Evolutionary conservation across 2,329 filamentous ascomycete genomes (phyloP).

Genomic region (Leptographium lundbergii): DNA sequence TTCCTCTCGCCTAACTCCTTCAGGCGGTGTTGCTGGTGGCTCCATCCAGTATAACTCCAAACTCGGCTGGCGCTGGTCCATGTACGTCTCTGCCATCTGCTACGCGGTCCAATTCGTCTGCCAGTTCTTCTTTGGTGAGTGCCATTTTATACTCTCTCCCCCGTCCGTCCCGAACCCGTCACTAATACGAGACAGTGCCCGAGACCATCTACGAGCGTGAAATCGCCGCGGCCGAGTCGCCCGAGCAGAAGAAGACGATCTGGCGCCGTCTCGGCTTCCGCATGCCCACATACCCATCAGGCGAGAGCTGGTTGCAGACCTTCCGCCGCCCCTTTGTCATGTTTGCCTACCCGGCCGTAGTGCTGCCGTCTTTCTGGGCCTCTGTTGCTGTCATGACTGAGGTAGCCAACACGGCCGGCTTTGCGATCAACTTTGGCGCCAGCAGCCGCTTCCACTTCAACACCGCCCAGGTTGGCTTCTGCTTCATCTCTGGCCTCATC

Average conservation of each 20-base stretch:
- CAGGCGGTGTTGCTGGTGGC: background rate
- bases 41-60: background rate
- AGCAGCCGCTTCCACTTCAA: background rate
- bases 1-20: background rate
- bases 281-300: background rate
- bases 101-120: background rate
- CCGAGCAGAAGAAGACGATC: background rate
- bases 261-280: background rate
- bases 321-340: slow-evolving; percentile 9
- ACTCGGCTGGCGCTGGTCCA: background rate
- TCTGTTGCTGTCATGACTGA: slow-evolving; percentile 11
- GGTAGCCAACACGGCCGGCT: slow-evolving; percentile 12
- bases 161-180: background rate
- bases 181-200: background rate
- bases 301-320: slow-evolving; percentile 7
- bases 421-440: slow-evolving; percentile 11
- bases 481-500: slow-evolving; percentile 9
- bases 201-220: background rate
- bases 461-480: slow-evolving; percentile 8
- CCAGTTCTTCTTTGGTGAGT: background rate
- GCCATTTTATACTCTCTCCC: too few relatives aligned
- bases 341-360: slow-evolving; percentile 12
- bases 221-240: background rate
- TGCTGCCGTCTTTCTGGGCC: slow-evolving; percentile 11
- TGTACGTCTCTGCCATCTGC: background rate